Evolutionary conservation across 2,329 filamentous ascomycete species (phyloP), one percentile per base, ranked within the genome.

Genomic region (Penicillium verrucosum): DNA sequence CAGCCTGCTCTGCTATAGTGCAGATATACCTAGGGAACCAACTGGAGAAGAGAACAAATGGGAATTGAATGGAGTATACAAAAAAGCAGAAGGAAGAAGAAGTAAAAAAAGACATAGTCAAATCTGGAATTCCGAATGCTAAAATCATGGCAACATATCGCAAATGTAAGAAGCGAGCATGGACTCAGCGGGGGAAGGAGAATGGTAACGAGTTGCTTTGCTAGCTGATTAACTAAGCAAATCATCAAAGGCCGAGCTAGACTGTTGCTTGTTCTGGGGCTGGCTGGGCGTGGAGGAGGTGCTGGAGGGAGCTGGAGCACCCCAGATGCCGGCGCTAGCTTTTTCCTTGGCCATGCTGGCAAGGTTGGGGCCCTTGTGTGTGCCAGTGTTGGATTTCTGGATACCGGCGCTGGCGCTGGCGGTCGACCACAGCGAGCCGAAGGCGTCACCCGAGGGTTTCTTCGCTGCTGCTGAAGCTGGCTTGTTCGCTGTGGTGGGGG

Each of bases 321-420:
- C 94, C 92, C 95, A 99, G 61, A 99, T 90, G 8, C 92, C 92
- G 16, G 92, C 92, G 66, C 87, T 92, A 57, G 92, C 94, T 82
- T 97, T 97, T 77, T 97, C 92, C 80, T 97, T 97, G n/a, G 92
- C 93, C 75, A 99, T 85, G 73, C 96, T 92, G 30, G 92, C 92
- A 77, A 99, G 83, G 54, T 92, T 92, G 50, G 91, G 87, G 0
- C 88, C 89, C 57, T 86, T 82, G 52, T 81, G 78, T 10, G 78
- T 80, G 12, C 82, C 80, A 2, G 86, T 82, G 58, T 76, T 81
- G 1, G 82, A 76, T 78, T 94, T 95, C 80, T 92, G 92, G 62
- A 92, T 83, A 45, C 87, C 86, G 11, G 82, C 82, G 61, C 86
- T 90, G 29, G 87, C 87, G 62, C 85, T 86, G 57, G 88, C 82